Percentiles rank a stretch among this genome's conserved stretches.
Conservation (phyloP, 139 green algal species). For the Tetradesmus lagerheimii region DNA sequence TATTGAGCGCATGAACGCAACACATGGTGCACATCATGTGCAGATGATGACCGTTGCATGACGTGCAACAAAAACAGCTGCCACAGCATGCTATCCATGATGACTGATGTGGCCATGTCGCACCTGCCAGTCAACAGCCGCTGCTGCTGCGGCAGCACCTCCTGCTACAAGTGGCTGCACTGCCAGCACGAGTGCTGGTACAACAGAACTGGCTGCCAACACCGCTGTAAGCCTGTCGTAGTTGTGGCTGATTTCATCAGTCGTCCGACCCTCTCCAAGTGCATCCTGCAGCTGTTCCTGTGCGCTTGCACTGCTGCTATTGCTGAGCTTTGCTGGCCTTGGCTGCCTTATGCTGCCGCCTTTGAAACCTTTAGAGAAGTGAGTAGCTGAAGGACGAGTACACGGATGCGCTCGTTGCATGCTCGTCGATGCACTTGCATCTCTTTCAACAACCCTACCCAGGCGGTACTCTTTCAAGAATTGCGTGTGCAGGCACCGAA, state of each 20-base stretch:
- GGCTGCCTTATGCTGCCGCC: background rate
- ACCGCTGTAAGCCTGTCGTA: background rate
- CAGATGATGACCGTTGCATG: too few relatives aligned
- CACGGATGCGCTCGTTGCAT: background rate
- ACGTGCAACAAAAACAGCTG: background rate
- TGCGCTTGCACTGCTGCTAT: background rate
- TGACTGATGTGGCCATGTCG: background rate
- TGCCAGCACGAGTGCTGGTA: constrained; percentile 19
- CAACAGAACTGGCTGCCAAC: constrained; percentile 1
- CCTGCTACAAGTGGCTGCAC: constrained; percentile 20
- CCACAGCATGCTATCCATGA: background rate
- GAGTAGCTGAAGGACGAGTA: background rate
- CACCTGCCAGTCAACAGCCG: constrained; percentile 3
- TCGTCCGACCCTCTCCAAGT: background rate
- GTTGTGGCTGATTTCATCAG: background rate
- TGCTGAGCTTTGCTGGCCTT: background rate
- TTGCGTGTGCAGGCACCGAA: too few relatives aligned
- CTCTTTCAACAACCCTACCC: background rate
- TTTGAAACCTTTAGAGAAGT: background rate
- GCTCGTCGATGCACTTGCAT: background rate
- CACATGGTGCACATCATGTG: too few relatives aligned
- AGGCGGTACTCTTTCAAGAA: background rate
- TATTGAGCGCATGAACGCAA: too few relatives aligned
- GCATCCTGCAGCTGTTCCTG: background rate
- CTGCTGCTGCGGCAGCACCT: background rate